A percentile compares a stretch with the other conserved stretches of the same genome.
Evolutionary conservation across 805 yeast genomes (phyloP).

Genomic region (Candida yuanshanica): DNA sequence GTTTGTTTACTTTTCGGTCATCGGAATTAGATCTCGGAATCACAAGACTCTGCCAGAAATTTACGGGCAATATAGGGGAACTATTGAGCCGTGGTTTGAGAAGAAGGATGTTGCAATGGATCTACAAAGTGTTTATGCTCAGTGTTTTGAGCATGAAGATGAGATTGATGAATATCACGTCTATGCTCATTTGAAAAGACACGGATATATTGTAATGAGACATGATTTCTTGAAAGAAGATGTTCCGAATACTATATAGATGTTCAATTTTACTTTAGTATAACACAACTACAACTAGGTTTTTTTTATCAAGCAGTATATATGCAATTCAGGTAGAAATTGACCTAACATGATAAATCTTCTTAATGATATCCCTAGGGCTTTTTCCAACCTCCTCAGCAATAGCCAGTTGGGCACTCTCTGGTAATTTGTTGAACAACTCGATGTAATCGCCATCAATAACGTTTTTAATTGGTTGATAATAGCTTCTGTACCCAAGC

Average conservation of each 20-base stretch:
- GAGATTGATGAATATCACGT: constrained; percentile 56
- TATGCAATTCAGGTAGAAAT: constrained; percentile 12
- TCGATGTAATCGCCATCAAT: constrained; percentile 90
- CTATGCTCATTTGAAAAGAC: constrained; percentile 67
- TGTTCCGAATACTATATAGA: no score
- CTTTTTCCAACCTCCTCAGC: constrained; percentile 36
- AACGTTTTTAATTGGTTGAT: constrained; percentile 69
- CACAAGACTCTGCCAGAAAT: no score
- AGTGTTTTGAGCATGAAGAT: constrained; percentile 36
- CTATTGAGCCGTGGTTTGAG: constrained; percentile 36
- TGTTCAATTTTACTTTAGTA: no score
- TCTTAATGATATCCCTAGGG: constrained; percentile 44
- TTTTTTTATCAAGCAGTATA: not conserved
- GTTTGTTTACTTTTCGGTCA: not conserved
- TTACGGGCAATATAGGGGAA: no score
- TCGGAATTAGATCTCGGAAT: not conserved
- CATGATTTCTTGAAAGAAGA: constrained; percentile 10
- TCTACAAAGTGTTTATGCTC: constrained; percentile 58
- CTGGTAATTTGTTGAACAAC: constrained; percentile 20
- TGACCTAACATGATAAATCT: constrained; percentile 46
- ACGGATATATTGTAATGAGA: constrained; percentile 63
- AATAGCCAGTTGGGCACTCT: constrained; percentile 16
- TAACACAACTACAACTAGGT: no score
- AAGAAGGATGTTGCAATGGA: constrained; percentile 39
- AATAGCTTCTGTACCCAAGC: constrained; percentile 65